These are phyloP conservation scores for Kodamaea suecica DNA, from an alignment of 1,139 yeast species.

Conservation along the genomic window DNA sequence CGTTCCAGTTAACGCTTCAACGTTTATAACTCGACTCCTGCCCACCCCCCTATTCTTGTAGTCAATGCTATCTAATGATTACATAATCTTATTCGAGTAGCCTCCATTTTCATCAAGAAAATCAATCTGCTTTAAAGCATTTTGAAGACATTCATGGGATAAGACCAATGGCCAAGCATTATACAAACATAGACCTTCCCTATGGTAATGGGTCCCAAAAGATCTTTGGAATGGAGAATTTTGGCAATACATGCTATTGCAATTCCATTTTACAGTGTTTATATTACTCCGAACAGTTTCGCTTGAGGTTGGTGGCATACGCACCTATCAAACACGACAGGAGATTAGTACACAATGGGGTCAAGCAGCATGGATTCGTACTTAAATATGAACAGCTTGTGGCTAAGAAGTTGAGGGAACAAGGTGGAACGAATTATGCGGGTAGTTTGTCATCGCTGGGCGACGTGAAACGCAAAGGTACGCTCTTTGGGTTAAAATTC, in stretches of 20 bases:
- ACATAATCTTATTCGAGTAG: no score
- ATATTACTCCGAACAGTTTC: conserved; percentile 67
- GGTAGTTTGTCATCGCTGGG: conserved; percentile 2
- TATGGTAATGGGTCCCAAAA: conserved; percentile 69
- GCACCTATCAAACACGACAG: conserved; percentile 33
- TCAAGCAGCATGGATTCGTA: conserved; percentile 45
- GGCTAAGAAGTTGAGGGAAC: conserved; percentile 38
- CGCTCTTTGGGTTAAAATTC: conserved; percentile 43
- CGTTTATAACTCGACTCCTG: no score
- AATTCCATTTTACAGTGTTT: conserved; percentile 89
- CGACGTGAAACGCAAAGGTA: conserved; percentile 26
- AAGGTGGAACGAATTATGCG: conserved; percentile 16
- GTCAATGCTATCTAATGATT: no score
- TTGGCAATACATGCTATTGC: conserved; percentile 93
- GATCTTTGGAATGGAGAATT: conserved; percentile 91
- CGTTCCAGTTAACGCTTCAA: no score
- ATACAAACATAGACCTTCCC: conserved; percentile 20
- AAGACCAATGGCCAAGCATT: not conserved
- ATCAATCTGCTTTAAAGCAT: not conserved
- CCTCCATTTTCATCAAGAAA: not conserved
- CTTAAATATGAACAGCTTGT: conserved; percentile 43
- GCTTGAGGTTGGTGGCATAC: conserved; percentile 50
- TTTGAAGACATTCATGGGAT: no score
- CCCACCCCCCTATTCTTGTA: no score
- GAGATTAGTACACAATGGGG: conserved; percentile 41